These are phyloP conservation scores for Cladophialophora immunda DNA, from an alignment of 2,329 filamentous ascomycete species.

Conservation along the genomic window DNA sequence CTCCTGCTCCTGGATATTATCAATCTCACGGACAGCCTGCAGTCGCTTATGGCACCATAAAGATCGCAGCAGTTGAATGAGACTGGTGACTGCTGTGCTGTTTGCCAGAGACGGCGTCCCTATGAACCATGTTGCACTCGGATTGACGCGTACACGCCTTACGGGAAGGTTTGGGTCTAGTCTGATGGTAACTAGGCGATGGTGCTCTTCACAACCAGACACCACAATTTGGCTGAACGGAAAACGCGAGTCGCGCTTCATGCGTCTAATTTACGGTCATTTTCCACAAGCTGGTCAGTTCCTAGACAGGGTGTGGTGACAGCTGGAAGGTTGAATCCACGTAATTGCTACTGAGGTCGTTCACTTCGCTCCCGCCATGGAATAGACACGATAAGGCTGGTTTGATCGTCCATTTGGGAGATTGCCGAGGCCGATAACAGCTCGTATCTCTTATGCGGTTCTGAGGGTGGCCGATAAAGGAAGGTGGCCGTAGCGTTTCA, in stretches of 20 bases:
- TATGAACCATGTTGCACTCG: neutral
- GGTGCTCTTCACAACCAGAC: neutral
- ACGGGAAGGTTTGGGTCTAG: neutral
- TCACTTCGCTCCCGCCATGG: neutral
- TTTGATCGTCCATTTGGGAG: neutral
- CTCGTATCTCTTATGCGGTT: constrained; percentile 2
- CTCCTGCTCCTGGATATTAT: neutral
- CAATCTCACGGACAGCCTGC: neutral
- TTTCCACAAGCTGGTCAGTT: neutral
- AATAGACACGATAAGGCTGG: constrained; percentile 2
- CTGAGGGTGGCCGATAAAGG: constrained; percentile 8
- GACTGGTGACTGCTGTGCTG: neutral
- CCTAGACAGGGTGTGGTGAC: neutral
- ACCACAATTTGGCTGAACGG: neutral
- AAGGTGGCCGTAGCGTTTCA: constrained; percentile 22
- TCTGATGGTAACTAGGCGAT: neutral
- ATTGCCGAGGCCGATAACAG: neutral
- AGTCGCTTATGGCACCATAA: neutral
- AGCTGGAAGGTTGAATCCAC: neutral
- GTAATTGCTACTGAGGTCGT: neutral
- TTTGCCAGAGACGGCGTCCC: neutral
- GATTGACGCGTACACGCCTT: neutral
- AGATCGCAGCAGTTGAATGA: neutral
- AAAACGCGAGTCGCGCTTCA: neutral
- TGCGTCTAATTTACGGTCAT: neutral